These are phyloP conservation scores for Cajanus cajan DNA, from an alignment of 306 rosid genomes.

Conservation along the genomic window DNA sequence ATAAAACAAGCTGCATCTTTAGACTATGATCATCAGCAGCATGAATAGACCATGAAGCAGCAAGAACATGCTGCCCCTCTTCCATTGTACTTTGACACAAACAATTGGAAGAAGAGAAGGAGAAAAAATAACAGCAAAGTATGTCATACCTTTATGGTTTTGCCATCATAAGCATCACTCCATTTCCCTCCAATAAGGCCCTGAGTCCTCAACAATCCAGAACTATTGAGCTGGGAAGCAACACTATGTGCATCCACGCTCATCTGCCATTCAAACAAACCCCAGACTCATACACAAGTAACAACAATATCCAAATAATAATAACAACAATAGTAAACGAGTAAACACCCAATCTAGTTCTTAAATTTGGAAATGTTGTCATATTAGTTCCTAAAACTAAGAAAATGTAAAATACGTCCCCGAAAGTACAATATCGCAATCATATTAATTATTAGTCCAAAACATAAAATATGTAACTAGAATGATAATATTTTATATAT, in stretches of 20 bases:
- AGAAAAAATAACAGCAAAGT: not conserved
- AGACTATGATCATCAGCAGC: not conserved
- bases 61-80: not conserved
- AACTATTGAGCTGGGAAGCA: conserved; percentile 58
- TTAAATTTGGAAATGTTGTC: too few species aligned
- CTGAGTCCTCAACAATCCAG: conserved; percentile 77
- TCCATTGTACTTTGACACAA: conserved; percentile 8
- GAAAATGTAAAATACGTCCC: too few species aligned
- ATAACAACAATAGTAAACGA: not conserved
- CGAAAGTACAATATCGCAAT: too few species aligned
- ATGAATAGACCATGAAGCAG: conserved; percentile 12
- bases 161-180: conserved; percentile 83
- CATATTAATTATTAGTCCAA: too few species aligned
- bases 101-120: not conserved
- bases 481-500: too few species aligned
- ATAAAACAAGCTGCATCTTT: conserved; percentile 8
- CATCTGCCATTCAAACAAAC: conserved; percentile 54
- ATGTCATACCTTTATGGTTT: conserved; percentile 65
- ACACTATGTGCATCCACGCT: conserved; percentile 53
- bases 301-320: conserved; percentile 9
- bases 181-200: conserved; percentile 96
- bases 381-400: too few species aligned
- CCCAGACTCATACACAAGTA: conserved; percentile 13
- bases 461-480: too few species aligned
- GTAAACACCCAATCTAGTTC: too few species aligned